phyloP scores from a whole-genome alignment of 352 stramenopile species.

The Phytophthora cajani region DNA sequence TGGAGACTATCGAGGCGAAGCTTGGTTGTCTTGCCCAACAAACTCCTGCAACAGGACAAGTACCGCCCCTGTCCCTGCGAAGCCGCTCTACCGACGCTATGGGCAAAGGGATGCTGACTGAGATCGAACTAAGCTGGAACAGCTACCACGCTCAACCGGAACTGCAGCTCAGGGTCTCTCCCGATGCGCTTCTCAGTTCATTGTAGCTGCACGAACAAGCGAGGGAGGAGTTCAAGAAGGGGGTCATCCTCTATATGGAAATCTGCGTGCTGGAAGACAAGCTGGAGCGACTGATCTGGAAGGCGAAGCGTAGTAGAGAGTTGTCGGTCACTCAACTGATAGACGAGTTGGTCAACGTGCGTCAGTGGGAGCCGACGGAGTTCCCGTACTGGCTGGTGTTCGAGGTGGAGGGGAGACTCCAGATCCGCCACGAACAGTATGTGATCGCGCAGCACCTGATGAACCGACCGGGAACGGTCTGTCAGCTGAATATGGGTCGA shows the following conservation, averaged over 20 bases:
- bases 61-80: conserved; percentile 32
- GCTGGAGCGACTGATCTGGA: conserved; percentile 44
- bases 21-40: conserved; percentile 24
- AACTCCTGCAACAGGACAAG: conserved; percentile 1
- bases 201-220: conserved; percentile 27
- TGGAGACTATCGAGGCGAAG: conserved; percentile 19
- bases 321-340: conserved; percentile 41
- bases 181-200: conserved; percentile 1
- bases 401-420: conserved; percentile 79
- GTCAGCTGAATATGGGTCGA: conserved; percentile 89
- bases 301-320: conserved; percentile 1
- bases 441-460: conserved; percentile 80
- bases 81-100: conserved; percentile 30
- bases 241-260: conserved; percentile 51
- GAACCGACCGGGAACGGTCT: conserved; percentile 65
- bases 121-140: conserved; percentile 51
- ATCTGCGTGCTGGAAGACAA: conserved; percentile 85
- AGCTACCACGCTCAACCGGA: conserved; percentile 36
- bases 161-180: conserved; percentile 4
- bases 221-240: conserved; percentile 29
- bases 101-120: conserved; percentile 43
- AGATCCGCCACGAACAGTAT: conserved; percentile 87
- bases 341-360: conserved; percentile 56
- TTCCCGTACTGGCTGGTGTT: conserved; percentile 89
- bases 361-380: conserved; percentile 54